Evolutionary conservation across 2,329 filamentous ascomycete genomes (phyloP).

Genomic region (Diaporthe humulicola): DNA sequence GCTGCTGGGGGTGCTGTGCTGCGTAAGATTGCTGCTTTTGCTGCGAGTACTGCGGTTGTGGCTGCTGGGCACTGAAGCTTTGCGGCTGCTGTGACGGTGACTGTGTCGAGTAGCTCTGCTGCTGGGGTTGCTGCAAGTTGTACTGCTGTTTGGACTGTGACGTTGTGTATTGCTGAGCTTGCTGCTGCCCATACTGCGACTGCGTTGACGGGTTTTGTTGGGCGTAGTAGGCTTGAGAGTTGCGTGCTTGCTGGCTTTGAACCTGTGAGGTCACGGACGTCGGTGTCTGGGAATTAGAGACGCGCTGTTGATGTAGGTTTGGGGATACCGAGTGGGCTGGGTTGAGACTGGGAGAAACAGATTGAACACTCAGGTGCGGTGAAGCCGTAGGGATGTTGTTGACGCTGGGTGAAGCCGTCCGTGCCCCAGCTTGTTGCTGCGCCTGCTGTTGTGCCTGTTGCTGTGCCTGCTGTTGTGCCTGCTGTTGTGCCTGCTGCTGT

Average conservation of each 20-base stretch:
- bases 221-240: conserved; percentile 36
- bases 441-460: conserved; percentile 37
- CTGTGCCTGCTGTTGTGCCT: conserved; percentile 22
- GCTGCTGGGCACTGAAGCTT: conserved; percentile 31
- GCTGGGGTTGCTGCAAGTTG: conserved; percentile 35
- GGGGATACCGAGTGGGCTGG: conserved; percentile 34
- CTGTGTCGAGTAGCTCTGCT: conserved; percentile 35
- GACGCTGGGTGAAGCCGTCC: conserved; percentile 38
- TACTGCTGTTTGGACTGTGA: conserved; percentile 39
- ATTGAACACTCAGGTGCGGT: conserved; percentile 37
- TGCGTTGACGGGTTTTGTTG: conserved; percentile 29
- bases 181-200: conserved; percentile 37
- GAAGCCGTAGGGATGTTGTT: conserved; percentile 37
- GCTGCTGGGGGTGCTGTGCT: conserved; percentile 34
- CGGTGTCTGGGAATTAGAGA: conserved; percentile 36
- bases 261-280: conserved; percentile 36
- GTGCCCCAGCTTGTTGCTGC: conserved; percentile 39
- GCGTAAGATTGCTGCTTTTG: conserved; percentile 38
- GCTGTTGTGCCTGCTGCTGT: conserved; percentile 42
- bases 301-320: conserved; percentile 37
- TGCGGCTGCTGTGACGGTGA: conserved; percentile 35
- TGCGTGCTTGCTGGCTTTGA: conserved; percentile 37
- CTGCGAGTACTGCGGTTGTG: conserved; percentile 36
- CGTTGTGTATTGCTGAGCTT: conserved; percentile 28
- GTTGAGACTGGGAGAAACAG: conserved; percentile 37